These are phyloP conservation scores for Ceratobasidium sp. DNA, from an alignment of 1,284 basidiomycete genomes.

Conservation along the genomic window DNA sequence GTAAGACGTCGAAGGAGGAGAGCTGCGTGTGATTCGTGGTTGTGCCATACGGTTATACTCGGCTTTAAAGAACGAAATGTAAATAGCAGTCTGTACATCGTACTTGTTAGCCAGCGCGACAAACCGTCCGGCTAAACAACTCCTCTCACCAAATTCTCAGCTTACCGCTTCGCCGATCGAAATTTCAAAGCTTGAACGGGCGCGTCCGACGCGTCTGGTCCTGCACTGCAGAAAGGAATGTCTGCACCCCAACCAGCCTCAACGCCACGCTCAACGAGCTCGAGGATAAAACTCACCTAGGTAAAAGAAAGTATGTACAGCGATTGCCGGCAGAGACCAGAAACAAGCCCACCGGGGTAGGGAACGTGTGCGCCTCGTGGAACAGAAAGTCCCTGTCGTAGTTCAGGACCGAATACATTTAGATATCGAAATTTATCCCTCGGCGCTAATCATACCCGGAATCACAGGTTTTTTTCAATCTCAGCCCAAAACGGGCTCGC, in stretches of 20 bases:
- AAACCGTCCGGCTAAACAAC: too few species aligned
- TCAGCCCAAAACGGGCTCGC: conserved; percentile 3
- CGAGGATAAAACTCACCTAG: not conserved
- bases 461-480: conserved; percentile 6
- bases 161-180: conserved; percentile 6
- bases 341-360: not conserved
- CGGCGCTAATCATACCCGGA: not conserved
- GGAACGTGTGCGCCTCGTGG: conserved; percentile 20
- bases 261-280: not conserved
- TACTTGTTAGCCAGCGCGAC: conserved; percentile 3
- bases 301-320: conserved; percentile 15
- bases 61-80: conserved; percentile 10
- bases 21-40: conserved; percentile 14
- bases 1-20: not conserved
- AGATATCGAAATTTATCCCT: not conserved
- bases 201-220: conserved; percentile 23
- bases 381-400: conserved; percentile 6
- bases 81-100: not conserved
- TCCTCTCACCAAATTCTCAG: not conserved
- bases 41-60: not conserved
- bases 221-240: conserved; percentile 24
- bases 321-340: not conserved
- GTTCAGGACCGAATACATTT: not conserved
- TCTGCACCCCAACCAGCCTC: not conserved
- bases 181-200: not conserved